A percentile compares a stretch with the other conserved stretches of the same genome.
Conservation (phyloP, 176 grass and related monocot genomes). For the Eremochloa ophiuroides region DNA sequence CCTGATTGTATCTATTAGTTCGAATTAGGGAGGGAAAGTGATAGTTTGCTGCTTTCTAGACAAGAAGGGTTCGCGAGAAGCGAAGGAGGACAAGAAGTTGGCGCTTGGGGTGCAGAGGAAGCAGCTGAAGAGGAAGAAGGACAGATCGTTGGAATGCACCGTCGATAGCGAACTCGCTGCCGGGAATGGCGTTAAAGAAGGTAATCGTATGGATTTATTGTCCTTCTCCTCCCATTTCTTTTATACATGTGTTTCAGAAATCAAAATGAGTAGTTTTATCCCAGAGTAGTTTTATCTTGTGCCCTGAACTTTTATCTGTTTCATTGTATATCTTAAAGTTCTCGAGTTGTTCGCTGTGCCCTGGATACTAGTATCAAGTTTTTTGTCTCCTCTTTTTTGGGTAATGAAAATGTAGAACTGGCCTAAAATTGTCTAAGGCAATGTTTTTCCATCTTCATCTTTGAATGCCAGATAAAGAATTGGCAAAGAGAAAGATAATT, state of each 20-base stretch:
- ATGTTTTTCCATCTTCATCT: not conserved
- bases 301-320: not conserved
- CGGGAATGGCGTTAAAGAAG: slow-evolving; percentile 2
- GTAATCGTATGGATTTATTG: not conserved
- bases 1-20: not conserved
- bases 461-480: slow-evolving; percentile 36
- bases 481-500: slow-evolving; percentile 25
- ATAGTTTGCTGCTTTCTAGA: slow-evolving; percentile 28
- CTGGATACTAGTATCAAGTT: not conserved
- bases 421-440: not conserved
- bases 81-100: slow-evolving; percentile 38
- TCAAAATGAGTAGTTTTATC: not conserved
- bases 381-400: not conserved
- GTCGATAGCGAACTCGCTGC: slow-evolving; percentile 9
- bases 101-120: slow-evolving; percentile 59
- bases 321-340: not conserved
- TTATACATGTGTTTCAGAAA: not conserved
- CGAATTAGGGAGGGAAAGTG: not conserved
- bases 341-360: not conserved
- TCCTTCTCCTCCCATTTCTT: not conserved
- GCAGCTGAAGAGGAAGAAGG: slow-evolving; percentile 66
- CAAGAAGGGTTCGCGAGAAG: slow-evolving; percentile 41
- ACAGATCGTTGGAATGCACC: slow-evolving; percentile 16
- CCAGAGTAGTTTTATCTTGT: not conserved
- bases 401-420: not conserved